Evolutionary conservation across 139 green algal genomes (phyloP).

Genomic region (Micractinium conductrix): DNA sequence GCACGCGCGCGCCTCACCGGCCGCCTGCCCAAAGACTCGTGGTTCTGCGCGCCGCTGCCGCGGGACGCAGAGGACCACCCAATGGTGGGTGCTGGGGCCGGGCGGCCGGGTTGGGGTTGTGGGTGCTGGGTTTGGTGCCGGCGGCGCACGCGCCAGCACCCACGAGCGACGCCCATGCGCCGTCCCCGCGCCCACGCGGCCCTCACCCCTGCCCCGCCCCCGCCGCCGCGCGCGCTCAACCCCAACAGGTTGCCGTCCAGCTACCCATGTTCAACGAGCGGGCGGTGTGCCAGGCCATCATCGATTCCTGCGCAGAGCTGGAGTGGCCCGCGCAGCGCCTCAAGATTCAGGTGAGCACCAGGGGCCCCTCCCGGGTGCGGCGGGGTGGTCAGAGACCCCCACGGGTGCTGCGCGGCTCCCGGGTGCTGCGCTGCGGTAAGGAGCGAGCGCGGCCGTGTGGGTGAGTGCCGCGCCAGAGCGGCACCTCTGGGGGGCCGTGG

Average conservation of each 20-base stretch:
- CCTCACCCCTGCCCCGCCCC: background rate
- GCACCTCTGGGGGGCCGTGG: too few relatives aligned
- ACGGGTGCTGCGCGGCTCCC: too few relatives aligned
- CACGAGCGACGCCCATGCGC: background rate
- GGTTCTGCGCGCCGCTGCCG: slow-evolving; percentile 47
- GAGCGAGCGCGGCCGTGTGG: too few relatives aligned
- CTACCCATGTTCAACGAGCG: slow-evolving; percentile 97
- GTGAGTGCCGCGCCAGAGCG: too few relatives aligned
- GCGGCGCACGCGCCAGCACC: background rate
- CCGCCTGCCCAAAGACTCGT: slow-evolving; percentile 49
- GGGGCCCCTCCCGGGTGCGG: background rate
- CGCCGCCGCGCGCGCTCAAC: background rate
- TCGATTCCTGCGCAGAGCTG: slow-evolving; percentile 80
- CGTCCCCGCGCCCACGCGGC: background rate
- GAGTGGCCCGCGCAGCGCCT: slow-evolving; percentile 75
- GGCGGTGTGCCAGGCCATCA: slow-evolving; percentile 81
- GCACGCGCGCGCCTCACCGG: slow-evolving; percentile 40
- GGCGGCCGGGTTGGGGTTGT: background rate
- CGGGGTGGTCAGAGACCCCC: too few relatives aligned
- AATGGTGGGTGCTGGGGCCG: slow-evolving; percentile 15
- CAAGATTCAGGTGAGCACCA: slow-evolving; percentile 61
- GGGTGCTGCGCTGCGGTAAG: background rate
- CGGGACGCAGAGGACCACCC: slow-evolving; percentile 34
- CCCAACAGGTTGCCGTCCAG: slow-evolving; percentile 89
- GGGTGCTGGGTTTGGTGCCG: background rate